Evolutionary conservation across 495 filamentous ascomycete species (phyloP).

Genomic region (Lindgomyces ingoldianus): DNA sequence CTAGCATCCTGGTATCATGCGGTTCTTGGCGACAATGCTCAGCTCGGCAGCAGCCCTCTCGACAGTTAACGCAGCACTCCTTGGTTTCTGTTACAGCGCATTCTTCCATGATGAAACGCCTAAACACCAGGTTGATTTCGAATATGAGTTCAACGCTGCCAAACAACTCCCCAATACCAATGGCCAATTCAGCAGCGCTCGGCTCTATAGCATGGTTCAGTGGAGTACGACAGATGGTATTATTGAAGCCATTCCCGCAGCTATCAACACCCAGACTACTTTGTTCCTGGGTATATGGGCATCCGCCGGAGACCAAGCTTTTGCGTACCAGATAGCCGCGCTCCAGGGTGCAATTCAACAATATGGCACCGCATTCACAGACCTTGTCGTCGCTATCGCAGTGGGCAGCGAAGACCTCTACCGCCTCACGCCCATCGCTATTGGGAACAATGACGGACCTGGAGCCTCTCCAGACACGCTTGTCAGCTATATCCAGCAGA

Average conservation of each 20-base stretch:
- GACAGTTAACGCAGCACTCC: conserved; percentile 41
- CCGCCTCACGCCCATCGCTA: conserved; percentile 65
- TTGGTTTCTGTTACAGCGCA: conserved; percentile 86
- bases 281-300: conserved; percentile 80
- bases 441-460: conserved; percentile 54
- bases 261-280: conserved; percentile 68
- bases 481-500: conserved; percentile 65
- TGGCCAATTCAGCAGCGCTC: conserved; percentile 70
- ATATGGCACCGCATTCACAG: conserved; percentile 63
- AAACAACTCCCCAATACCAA: conserved; percentile 66
- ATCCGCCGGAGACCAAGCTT: conserved; percentile 62
- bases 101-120: conserved; percentile 58
- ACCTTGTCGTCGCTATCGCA: conserved; percentile 78
- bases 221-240: conserved; percentile 58
- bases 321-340: conserved; percentile 69
- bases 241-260: conserved; percentile 73
- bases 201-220: conserved; percentile 66
- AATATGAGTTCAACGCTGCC: conserved; percentile 68
- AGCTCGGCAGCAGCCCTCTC: conserved; percentile 33
- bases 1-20: conserved; percentile 22
- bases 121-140: conserved; percentile 67
- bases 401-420: conserved; percentile 92
- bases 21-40: conserved; percentile 28
- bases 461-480: conserved; percentile 62
- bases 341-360: conserved; percentile 62